Conservation (phyloP, 208 protist genomes). For the Crithidia thermophila region DNA sequence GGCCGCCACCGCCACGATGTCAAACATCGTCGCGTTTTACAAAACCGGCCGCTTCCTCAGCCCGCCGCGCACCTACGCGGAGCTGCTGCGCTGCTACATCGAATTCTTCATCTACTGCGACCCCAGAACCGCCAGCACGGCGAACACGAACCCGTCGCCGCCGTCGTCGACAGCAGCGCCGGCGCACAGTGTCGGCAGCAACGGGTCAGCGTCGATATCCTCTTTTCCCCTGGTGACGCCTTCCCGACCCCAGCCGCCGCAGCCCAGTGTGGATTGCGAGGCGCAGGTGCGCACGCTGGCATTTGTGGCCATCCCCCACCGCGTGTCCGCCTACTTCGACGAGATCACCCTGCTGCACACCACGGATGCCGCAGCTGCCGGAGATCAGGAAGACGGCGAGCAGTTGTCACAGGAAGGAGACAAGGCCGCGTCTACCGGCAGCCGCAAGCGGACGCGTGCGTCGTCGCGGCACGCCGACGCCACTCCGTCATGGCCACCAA, state of each 20-base stretch:
- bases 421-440: not conserved
- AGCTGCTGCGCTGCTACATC: slow-evolving; percentile 50
- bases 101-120: slow-evolving; percentile 42
- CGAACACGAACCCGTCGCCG: not conserved
- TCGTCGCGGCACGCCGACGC: not conserved
- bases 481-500: not conserved
- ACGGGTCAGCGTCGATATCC: too few species aligned
- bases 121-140: not conserved
- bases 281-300: slow-evolving; percentile 22
- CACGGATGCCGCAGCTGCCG: not conserved
- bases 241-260: not conserved
- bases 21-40: slow-evolving; percentile 16
- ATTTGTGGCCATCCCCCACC: slow-evolving; percentile 20
- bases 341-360: not conserved
- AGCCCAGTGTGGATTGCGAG: not conserved
- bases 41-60: slow-evolving; percentile 20
- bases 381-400: not conserved
- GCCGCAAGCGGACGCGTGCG: not conserved
- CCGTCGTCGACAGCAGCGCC: not conserved
- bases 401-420: not conserved
- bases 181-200: too few species aligned
- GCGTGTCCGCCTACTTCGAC: slow-evolving; percentile 13
- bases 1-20: not conserved
- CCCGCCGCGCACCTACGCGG: slow-evolving; percentile 34
- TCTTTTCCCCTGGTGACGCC: not conserved